These are phyloP conservation scores for Endoconidiophora laricicola DNA, from an alignment of 2,329 filamentous ascomycete genomes.

Conservation along the genomic window DNA sequence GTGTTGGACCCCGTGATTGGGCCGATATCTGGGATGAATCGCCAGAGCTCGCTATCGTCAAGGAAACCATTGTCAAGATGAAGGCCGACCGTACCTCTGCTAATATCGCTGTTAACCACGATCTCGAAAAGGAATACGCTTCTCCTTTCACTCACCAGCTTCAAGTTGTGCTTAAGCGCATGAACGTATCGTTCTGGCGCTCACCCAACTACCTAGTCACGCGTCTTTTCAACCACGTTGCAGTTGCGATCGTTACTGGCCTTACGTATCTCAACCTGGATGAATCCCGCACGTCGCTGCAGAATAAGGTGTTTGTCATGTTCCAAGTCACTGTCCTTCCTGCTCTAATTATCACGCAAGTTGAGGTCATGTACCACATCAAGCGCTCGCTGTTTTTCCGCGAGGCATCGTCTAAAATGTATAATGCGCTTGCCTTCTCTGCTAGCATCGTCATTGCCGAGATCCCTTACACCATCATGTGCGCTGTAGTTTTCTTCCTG, in stretches of 20 bases:
- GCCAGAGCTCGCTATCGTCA: conserved; percentile 49
- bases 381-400: conserved; percentile 72
- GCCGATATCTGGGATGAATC: conserved; percentile 63
- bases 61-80: conserved; percentile 49
- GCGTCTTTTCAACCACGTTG: conserved; percentile 67
- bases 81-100: conserved; percentile 39
- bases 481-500: conserved; percentile 65
- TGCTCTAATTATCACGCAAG: conserved; percentile 65
- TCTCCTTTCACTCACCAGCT: conserved; percentile 68
- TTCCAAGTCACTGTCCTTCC: conserved; percentile 81
- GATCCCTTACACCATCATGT: conserved; percentile 68
- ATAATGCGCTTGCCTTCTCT: conserved; percentile 64
- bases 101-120: conserved; percentile 32
- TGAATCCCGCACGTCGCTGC: conserved; percentile 56
- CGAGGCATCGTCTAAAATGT: conserved; percentile 73
- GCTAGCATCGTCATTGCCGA: conserved; percentile 66
- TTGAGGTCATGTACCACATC: conserved; percentile 65
- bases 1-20: conserved; percentile 63
- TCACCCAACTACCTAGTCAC: conserved; percentile 83
- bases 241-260: conserved; percentile 62
- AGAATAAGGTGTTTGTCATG: conserved; percentile 77
- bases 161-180: conserved; percentile 54
- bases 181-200: conserved; percentile 67
- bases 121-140: conserved; percentile 63
- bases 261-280: conserved; percentile 66